Conservation (phyloP, 1,284 basidiomycete species). For the Calocybe gambosa region DNA sequence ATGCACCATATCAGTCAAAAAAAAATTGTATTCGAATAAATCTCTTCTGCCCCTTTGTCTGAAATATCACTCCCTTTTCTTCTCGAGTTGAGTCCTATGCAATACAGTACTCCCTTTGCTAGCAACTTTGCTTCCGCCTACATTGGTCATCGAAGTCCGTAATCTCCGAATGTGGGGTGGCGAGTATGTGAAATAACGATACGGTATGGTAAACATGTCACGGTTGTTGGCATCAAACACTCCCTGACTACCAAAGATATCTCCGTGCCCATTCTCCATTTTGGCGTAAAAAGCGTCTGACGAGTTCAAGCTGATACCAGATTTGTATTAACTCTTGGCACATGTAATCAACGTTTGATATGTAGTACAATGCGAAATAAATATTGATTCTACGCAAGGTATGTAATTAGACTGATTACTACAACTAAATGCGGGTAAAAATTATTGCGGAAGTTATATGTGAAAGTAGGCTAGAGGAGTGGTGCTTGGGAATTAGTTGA, state of each 20-base stretch:
- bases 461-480: not conserved
- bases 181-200: not conserved
- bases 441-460: too few relatives aligned
- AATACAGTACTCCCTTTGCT: not conserved
- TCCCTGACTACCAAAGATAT: slow-evolving; percentile 10
- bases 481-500: slow-evolving; percentile 6
- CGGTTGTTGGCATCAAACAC: slow-evolving; percentile 4
- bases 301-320: not conserved
- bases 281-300: not conserved
- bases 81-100: too few relatives aligned
- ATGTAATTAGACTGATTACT: not conserved
- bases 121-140: slow-evolving; percentile 1
- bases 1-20: too few relatives aligned
- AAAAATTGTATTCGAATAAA: too few relatives aligned
- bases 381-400: not conserved
- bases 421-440: too few relatives aligned
- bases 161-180: slow-evolving; percentile 6
- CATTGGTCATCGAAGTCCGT: not conserved
- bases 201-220: not conserved
- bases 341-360: not conserved
- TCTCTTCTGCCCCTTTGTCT: too few relatives aligned
- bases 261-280: slow-evolving; percentile 3
- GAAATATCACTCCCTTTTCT: too few relatives aligned
- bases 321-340: not conserved
- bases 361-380: not conserved